phyloP scores from a whole-genome alignment of 2,329 filamentous ascomycete species.

The Colletotrichum eremochloae region DNA sequence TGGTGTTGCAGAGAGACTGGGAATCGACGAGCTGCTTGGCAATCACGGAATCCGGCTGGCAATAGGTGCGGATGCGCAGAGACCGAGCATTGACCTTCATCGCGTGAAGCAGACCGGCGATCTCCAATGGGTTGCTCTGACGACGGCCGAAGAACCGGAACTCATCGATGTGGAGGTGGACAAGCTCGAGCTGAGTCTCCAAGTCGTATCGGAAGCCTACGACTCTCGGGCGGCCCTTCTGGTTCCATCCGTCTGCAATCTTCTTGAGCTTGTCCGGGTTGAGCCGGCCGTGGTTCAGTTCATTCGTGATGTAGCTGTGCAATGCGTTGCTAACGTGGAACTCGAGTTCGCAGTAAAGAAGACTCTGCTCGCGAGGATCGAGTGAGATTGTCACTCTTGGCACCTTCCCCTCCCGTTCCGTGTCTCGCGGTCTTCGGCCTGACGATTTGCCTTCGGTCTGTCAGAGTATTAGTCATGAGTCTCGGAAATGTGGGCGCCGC shows the following conservation, averaged over 20 bases:
- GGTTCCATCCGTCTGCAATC: slow-evolving; percentile 64
- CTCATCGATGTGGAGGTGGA: slow-evolving; percentile 62
- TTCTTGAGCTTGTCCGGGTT: slow-evolving; percentile 64
- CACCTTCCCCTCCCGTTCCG: slow-evolving; percentile 45
- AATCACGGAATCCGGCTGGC: slow-evolving; percentile 69
- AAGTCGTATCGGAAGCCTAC: slow-evolving; percentile 71
- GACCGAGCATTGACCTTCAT: slow-evolving; percentile 66
- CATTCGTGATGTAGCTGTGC: slow-evolving; percentile 64
- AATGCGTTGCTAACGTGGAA: slow-evolving; percentile 65
- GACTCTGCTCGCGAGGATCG: slow-evolving; percentile 67
- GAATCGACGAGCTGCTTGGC: slow-evolving; percentile 70
- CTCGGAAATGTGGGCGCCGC: neutral
- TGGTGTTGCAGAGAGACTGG: slow-evolving; percentile 63
- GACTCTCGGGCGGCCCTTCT: slow-evolving; percentile 67
- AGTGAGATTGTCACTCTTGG: slow-evolving; percentile 63
- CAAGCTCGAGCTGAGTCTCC: slow-evolving; percentile 70
- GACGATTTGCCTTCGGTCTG: slow-evolving; percentile 54
- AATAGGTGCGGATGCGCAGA: slow-evolving; percentile 68
- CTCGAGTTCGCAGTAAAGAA: slow-evolving; percentile 71
- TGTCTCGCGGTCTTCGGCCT: slow-evolving; percentile 49
- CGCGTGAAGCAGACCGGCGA: slow-evolving; percentile 63
- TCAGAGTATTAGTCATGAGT: slow-evolving; percentile 19
- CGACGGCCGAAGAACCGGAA: slow-evolving; percentile 68
- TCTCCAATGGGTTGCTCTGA: slow-evolving; percentile 57
- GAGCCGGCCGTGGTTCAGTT: slow-evolving; percentile 69